Evolutionary conservation across 352 stramenopile genomes (phyloP), one percentile per base, ranked within the genome.

Genomic region (Salisapilia sapeloensis): DNA sequence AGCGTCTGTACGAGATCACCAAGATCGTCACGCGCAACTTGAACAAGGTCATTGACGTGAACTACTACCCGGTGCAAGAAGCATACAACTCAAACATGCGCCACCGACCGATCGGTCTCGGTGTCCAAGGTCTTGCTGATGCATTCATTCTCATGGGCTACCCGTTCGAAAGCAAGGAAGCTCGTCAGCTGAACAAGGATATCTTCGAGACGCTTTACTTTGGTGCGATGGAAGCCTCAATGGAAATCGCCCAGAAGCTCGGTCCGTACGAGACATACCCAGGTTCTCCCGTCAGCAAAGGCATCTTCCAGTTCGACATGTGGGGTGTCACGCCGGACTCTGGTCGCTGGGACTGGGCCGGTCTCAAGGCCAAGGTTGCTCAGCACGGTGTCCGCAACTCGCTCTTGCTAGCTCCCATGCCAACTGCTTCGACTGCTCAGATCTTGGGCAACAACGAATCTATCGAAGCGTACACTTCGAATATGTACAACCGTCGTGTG

Each of bases 161-260:
- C 43, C 76, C 96, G 29, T 99, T 98, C 51, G 95, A 99, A 48
- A 96, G 78, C 27, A 40, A 67, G 9, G 40, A 84, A 40, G 94
- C 94, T 11, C 52, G 64, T 4, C 42, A 95, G 37, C 59, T 99
- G 12, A 99, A 99, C 75, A 94, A 90, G 50, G 79, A 98, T 39
- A 98, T 99, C 54, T 99, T 99, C 54, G 96, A 99, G 62, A 98
- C 94, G n/a, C 97, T 99, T 28, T 99, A 99, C 74, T 99, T 87
- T 50, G 92, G 76, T 21, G 80, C 95, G 8, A 86, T 96, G 55
- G 85, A 95, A 47, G 90, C 93, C 11, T 98, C 92, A 22, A 94
- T 92, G 53, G 86, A 98, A 50, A 59, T 99, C 13, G 94, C 95
- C 17, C 59, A 79, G 41, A 53, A 79, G 43, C 50, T 94, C n/a